These are phyloP conservation scores for Cercospora brassicicola DNA, from an alignment of 2,329 filamentous ascomycete genomes.

Conservation along the genomic window DNA sequence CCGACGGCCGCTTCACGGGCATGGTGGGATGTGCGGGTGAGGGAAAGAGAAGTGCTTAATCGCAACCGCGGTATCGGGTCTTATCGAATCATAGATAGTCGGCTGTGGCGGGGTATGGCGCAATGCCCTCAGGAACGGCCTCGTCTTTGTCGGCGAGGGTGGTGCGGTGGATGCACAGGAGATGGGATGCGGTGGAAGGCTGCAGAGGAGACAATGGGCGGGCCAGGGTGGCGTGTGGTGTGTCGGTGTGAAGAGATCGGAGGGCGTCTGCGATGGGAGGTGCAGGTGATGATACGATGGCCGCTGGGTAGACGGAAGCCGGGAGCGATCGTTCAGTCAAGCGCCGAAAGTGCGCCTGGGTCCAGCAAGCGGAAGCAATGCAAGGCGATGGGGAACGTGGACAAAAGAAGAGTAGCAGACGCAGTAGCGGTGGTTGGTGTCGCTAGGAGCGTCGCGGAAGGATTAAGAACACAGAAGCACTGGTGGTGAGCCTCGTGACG, in stretches of 20 bases:
- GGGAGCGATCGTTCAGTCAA: not conserved
- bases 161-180: not conserved
- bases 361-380: not conserved
- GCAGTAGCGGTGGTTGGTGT: not conserved
- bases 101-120: conserved; percentile 17
- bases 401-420: conserved; percentile 1
- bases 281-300: not conserved
- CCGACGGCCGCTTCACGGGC: conserved; percentile 18
- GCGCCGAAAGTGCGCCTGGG: not conserved
- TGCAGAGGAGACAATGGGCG: not conserved
- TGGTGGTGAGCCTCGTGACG: conserved; percentile 1
- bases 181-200: conserved; percentile 15
- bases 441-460: conserved; percentile 10
- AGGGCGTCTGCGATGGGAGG: conserved; percentile 16
- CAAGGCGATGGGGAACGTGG: not conserved
- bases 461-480: not conserved
- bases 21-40: conserved; percentile 17
- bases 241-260: not conserved
- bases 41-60: conserved; percentile 8
- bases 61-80: conserved; percentile 10
- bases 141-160: not conserved
- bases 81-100: conserved; percentile 11
- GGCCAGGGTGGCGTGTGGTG: not conserved
- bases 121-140: conserved; percentile 25
- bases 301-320: not conserved